A percentile compares a stretch with the other conserved stretches of the same genome.
Conservation (phyloP, 73 alveolate genomes). For the Diophrys appendiculata region DNA sequence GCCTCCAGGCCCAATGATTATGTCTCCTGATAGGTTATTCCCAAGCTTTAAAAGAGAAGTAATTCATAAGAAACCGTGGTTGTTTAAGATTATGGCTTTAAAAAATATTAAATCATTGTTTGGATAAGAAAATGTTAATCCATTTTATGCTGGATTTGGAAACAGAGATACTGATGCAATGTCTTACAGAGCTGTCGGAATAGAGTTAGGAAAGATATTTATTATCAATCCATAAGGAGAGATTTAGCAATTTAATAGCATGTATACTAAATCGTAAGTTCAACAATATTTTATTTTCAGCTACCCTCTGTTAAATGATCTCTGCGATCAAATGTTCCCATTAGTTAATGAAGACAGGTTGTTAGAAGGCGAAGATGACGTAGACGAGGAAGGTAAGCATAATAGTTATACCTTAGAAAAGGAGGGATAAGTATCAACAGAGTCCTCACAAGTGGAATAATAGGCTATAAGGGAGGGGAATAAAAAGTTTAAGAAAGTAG, state of each 20-base stretch:
- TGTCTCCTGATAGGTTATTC: constrained; percentile 94
- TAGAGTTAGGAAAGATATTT: constrained; percentile 77
- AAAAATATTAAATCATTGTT: constrained; percentile 83
- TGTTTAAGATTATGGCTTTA: constrained; percentile 90
- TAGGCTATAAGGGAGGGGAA: no score
- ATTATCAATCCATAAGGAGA: constrained; percentile 81
- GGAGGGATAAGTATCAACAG: not conserved
- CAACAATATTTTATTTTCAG: not conserved
- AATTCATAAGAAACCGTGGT: constrained; percentile 82
- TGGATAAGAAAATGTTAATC: constrained; percentile 70
- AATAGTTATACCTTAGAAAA: not conserved
- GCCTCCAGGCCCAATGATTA: constrained; percentile 97
- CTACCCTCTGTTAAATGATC: constrained; percentile 33
- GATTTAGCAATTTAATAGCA: constrained; percentile 23
- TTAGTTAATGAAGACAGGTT: constrained; percentile 1
- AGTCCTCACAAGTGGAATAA: not conserved
- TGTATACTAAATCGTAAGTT: constrained; percentile 35
- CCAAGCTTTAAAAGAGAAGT: constrained; percentile 92
- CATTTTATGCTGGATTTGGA: constrained; percentile 98
- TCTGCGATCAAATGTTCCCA: constrained; percentile 65
- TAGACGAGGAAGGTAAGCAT: not conserved
- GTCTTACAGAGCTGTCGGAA: constrained; percentile 90
- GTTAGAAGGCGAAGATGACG: no score
- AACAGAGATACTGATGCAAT: constrained; percentile 97
- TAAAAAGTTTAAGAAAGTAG: not conserved